phyloP scores from a whole-genome alignment of 305 asterid genomes.

The Fraxinus albicans region DNA sequence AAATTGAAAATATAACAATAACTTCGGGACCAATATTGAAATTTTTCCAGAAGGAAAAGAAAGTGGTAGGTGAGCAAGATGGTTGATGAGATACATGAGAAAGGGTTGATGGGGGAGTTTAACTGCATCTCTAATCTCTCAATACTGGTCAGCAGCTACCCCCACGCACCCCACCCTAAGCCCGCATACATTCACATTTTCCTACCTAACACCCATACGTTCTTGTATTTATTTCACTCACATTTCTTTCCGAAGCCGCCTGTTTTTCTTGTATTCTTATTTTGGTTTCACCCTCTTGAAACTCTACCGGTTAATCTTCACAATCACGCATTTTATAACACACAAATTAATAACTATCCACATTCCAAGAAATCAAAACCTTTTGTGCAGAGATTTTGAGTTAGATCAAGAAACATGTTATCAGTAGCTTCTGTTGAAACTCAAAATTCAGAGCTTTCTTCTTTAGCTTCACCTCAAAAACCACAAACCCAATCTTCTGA shows the following conservation, averaged over 20 bases:
- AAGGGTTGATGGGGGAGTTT: not conserved
- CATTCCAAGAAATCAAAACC: not conserved
- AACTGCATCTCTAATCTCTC: not conserved
- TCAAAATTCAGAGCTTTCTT: conserved; percentile 44
- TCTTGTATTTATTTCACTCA: conserved; percentile 16
- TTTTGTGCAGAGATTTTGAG: not conserved
- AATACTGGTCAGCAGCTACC: conserved; percentile 19
- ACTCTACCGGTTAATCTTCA: not conserved
- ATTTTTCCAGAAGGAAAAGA: not conserved
- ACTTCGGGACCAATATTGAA: not conserved
- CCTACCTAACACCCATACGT: conserved; percentile 26
- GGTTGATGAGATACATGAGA: not conserved
- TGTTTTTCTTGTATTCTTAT: not conserved
- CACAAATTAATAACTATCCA: not conserved
- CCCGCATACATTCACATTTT: not conserved
- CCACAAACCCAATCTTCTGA: conserved; percentile 12
- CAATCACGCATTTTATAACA: too few species aligned
- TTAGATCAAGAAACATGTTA: conserved; percentile 23
- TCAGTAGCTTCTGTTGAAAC: conserved; percentile 49
- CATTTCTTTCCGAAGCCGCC: not conserved
- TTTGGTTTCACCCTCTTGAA: not conserved
- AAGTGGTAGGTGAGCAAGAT: not conserved
- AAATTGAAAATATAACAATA: not conserved
- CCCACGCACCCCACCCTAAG: not conserved
- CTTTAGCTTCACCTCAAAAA: conserved; percentile 20